phyloP scores from a whole-genome alignment of 78 protist species.

The Tieghemostelium lacteum region DNA sequence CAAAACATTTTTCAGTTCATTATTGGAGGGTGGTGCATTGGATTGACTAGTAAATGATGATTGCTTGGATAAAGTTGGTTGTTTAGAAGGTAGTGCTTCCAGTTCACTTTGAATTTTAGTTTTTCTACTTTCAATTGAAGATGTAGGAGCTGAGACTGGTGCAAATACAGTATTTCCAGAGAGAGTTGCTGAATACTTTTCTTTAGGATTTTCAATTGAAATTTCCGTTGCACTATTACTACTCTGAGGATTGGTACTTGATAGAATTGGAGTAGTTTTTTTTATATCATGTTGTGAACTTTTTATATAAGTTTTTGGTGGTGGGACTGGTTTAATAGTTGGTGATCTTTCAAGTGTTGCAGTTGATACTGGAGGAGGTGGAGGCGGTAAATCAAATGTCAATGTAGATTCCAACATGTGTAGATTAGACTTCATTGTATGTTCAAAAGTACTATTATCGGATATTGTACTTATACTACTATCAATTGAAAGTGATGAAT shows the following conservation, averaged over 20 bases:
- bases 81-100: not conserved
- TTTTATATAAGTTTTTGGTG: not conserved
- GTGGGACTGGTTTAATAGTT: not conserved
- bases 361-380: not conserved
- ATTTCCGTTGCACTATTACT: not conserved
- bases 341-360: not conserved
- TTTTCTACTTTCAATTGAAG: not conserved
- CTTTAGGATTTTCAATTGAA: not conserved
- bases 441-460: not conserved
- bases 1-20: slow-evolving; percentile 13
- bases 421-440: not conserved
- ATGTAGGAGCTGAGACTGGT: not conserved
- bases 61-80: not conserved
- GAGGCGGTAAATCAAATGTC: not conserved
- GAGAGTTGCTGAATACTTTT: not conserved
- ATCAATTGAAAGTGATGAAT: not conserved
- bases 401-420: not conserved
- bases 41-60: not conserved
- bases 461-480: not conserved
- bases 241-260: not conserved
- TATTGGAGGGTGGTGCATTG: not conserved
- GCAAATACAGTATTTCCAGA: not conserved
- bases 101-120: not conserved
- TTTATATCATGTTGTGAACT: not conserved
- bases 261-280: not conserved